These are phyloP conservation scores for Bryum argenteum DNA, from an alignment of 225 moss, liverwort and hornwort genomes.

Conservation along the genomic window DNA sequence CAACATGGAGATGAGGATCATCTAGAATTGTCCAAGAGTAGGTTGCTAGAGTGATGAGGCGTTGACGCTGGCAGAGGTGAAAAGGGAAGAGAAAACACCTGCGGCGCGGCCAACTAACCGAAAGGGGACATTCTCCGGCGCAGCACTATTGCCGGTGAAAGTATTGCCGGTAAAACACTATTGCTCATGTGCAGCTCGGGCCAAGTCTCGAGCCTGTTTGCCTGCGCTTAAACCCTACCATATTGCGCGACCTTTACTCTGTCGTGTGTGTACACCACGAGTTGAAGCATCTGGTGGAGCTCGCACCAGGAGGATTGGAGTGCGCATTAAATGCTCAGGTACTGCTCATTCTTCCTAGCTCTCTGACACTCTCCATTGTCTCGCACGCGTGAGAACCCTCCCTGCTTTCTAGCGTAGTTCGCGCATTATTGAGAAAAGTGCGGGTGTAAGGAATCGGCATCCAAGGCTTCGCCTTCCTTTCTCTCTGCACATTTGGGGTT, in stretches of 20 bases:
- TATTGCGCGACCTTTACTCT: not conserved
- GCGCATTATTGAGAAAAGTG: conserved; percentile 25
- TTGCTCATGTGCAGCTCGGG: no score
- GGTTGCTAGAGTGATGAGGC: no score
- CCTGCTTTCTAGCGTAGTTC: conserved; percentile 12
- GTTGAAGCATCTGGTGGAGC: conserved; percentile 2
- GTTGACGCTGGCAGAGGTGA: no score
- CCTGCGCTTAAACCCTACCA: conserved; percentile 28
- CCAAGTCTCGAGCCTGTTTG: not conserved
- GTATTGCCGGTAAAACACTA: no score
- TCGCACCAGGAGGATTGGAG: not conserved
- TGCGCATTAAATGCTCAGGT: conserved; percentile 14
- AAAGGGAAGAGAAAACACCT: no score
- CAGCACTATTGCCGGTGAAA: no score
- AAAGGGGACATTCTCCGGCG: no score
- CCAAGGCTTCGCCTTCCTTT: conserved; percentile 12
- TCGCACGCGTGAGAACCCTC: conserved; percentile 29
- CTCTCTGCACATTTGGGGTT: not conserved
- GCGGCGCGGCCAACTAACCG: no score
- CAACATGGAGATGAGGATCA: no score
- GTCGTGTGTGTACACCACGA: conserved; percentile 4
- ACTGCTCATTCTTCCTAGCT: conserved; percentile 3
- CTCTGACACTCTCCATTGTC: conserved; percentile 30
- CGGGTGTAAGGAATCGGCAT: conserved; percentile 32
- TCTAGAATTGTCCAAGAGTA: no score